A percentile compares a stretch with the other conserved stretches of the same genome.
Evolutionary conservation across 2,329 filamentous ascomycete genomes (phyloP).

Genomic region (Rhynchosporium agropyri): DNA sequence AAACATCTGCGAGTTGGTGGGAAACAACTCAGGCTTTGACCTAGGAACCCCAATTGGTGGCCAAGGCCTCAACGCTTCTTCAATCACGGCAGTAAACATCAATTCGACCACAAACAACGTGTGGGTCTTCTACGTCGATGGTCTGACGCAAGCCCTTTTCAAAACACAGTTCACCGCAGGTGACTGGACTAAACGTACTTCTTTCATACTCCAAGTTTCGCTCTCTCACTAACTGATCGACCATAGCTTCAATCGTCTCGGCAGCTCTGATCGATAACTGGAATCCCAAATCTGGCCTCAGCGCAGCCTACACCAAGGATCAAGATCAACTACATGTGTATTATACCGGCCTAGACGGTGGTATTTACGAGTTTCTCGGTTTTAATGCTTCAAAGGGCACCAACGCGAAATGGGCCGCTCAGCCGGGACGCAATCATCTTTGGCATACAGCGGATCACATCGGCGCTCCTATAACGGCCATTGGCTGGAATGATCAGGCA

Average conservation of each 20-base stretch:
- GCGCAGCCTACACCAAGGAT: slow-evolving; percentile 23
- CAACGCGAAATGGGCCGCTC: slow-evolving; percentile 22
- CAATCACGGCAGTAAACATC: slow-evolving; percentile 33
- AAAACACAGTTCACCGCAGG: slow-evolving; percentile 28
- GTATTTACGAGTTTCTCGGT: slow-evolving; percentile 34
- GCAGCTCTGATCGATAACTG: slow-evolving; percentile 21
- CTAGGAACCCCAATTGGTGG: slow-evolving; percentile 30
- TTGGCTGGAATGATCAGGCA: slow-evolving; percentile 31
- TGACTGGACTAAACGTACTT: slow-evolving; percentile 32
- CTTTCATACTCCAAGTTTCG: background rate
- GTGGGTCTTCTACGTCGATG: slow-evolving; percentile 33
- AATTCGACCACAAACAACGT: slow-evolving; percentile 35
- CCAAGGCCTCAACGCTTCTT: slow-evolving; percentile 26
- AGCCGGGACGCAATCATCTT: slow-evolving; percentile 26
- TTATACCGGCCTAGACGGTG: slow-evolving; percentile 32
- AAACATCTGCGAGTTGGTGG: slow-evolving; percentile 29
- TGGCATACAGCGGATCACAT: slow-evolving; percentile 32
- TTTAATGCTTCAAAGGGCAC: slow-evolving; percentile 21
- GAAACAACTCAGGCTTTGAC: slow-evolving; percentile 31
- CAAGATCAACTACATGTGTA: slow-evolving; percentile 34
- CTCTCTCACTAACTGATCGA: background rate
- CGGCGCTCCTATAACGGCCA: slow-evolving; percentile 31
- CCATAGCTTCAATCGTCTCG: slow-evolving; percentile 22
- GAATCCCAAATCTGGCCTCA: slow-evolving; percentile 32
- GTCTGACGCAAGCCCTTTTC: slow-evolving; percentile 24